Conservation (phyloP, 495 filamentous ascomycete genomes). For the Trichoderma erinaceum region DNA sequence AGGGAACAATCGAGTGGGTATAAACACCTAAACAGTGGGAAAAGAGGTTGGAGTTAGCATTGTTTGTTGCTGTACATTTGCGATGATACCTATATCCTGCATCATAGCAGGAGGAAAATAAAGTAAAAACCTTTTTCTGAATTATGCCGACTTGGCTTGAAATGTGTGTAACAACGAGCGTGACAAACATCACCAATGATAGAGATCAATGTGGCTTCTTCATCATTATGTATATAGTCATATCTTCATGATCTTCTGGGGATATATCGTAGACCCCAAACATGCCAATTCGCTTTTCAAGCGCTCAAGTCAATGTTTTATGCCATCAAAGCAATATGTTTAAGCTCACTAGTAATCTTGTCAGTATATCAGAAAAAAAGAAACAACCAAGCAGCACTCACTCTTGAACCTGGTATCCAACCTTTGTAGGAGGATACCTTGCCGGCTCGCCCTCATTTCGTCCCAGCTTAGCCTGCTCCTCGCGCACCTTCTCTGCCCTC, state of each 20-base stretch:
- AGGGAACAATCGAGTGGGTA: neutral
- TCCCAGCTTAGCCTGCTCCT: slow-evolving; percentile 36
- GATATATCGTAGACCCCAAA: neutral
- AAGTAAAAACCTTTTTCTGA: neutral
- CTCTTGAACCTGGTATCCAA: slow-evolving; percentile 43
- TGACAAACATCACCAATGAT: neutral
- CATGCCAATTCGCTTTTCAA: neutral
- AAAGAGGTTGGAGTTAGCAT: slow-evolving; percentile 1
- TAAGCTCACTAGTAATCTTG: slow-evolving; percentile 28
- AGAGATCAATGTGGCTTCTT: neutral
- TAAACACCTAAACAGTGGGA: neutral
- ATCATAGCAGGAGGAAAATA: neutral
- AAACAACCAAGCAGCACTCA: slow-evolving; percentile 23
- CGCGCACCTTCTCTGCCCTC: slow-evolving; percentile 32
- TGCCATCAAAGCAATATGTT: slow-evolving; percentile 40
- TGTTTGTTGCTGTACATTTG: neutral
- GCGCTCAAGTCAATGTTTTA: slow-evolving; percentile 14
- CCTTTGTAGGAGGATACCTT: slow-evolving; percentile 39
- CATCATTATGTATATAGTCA: neutral
- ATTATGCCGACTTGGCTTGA: neutral
- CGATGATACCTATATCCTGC: neutral
- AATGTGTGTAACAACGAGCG: neutral
- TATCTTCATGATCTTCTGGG: slow-evolving; percentile 8
- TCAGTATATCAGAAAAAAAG: slow-evolving; percentile 5
- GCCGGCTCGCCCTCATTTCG: slow-evolving; percentile 42